Base-by-base conservation (phyloP, 176 grass and related monocot genomes). In the Chloris gayana region DNA sequence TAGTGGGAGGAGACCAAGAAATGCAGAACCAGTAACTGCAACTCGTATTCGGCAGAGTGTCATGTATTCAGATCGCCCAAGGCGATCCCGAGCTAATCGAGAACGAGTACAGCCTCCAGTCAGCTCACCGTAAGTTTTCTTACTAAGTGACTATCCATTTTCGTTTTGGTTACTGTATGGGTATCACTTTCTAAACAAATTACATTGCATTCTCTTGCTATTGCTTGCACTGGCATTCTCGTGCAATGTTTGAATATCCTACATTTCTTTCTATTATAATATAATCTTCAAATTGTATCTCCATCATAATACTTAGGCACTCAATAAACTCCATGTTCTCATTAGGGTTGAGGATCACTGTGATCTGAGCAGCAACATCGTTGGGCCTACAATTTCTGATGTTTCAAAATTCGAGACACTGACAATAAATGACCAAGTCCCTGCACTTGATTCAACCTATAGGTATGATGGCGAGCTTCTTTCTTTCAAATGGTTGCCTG, bases 51-150 rank as follows among this genome's bases (percentile, higher is more conserved):
- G 72, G 51, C 33, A 75, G 22, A 75, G 72, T 60, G 31, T 33
- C 33, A 75, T 75, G 72, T 75, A 75, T 75, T 75, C 22, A 75
- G 51, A 75, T 57, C 21, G 72, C 12, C 72, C 53, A 13, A 39
- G 53, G 33, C 33, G 51, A 59, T 75, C 51, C 31, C 11, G 33
- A 24, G 31, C 13, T 39, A 60, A 75, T 41, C 72, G 34, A 61
- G 54, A n/a, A 29, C 35, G 1, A 39, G 14, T 33, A 70, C 38
- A 46, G 8, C 68, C 24, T 24, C 15, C 21, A 70, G 4, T 24
- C 24, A 27, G 68, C 68, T 70, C 35, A 70, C n/a, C 0, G 72
- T 39, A 74, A 75, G 72, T 38, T 19, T 14, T 11, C 15, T 37
- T 17, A n/a, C 10, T 14, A 18, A 76, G 7, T 75, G 2, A 5